These are phyloP conservation scores for Ustilago loliicola DNA, from an alignment of 1,284 basidiomycete species.

Conservation along the genomic window DNA sequence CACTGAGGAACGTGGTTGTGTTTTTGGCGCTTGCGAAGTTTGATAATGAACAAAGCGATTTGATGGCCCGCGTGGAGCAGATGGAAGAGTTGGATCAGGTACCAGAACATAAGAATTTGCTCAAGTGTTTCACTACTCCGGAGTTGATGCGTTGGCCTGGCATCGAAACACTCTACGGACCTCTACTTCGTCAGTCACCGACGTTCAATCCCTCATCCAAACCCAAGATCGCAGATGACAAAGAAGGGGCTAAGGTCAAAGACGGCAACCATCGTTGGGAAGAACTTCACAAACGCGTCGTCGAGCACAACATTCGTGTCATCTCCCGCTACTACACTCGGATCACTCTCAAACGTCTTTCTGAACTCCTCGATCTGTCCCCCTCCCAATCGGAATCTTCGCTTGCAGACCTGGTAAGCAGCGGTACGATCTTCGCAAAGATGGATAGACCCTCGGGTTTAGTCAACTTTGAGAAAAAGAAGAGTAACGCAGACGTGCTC, in stretches of 20 bases:
- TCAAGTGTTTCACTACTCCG: constrained; percentile 95
- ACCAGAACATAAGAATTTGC: constrained; percentile 87
- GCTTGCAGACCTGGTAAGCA: constrained; percentile 82
- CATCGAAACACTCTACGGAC: constrained; percentile 90
- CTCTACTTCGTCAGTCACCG: constrained; percentile 81
- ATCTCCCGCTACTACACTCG: constrained; percentile 94
- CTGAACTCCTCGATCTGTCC: constrained; percentile 87
- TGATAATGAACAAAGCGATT: constrained; percentile 96
- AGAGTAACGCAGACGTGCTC: constrained; percentile 74
- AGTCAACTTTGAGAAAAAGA: constrained; percentile 77
- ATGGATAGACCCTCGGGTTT: constrained; percentile 92
- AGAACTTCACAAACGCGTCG: constrained; percentile 92
- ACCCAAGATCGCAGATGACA: background rate
- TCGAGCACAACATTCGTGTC: constrained; percentile 98
- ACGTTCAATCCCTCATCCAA: constrained; percentile 77
- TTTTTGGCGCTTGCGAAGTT: constrained; percentile 93
- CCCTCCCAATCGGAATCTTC: constrained; percentile 85
- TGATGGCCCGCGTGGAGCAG: constrained; percentile 86
- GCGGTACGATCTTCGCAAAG: constrained; percentile 84
- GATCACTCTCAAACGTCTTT: constrained; percentile 86
- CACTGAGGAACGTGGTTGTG: constrained; percentile 82
- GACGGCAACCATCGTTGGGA: constrained; percentile 86
- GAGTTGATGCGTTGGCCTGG: constrained; percentile 99
- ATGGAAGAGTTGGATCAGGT: constrained; percentile 80
- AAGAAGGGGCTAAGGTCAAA: constrained; percentile 32